Base-by-base conservation (phyloP, 352 stramenopile genomes). In the Vaucheria bursata region DNA sequence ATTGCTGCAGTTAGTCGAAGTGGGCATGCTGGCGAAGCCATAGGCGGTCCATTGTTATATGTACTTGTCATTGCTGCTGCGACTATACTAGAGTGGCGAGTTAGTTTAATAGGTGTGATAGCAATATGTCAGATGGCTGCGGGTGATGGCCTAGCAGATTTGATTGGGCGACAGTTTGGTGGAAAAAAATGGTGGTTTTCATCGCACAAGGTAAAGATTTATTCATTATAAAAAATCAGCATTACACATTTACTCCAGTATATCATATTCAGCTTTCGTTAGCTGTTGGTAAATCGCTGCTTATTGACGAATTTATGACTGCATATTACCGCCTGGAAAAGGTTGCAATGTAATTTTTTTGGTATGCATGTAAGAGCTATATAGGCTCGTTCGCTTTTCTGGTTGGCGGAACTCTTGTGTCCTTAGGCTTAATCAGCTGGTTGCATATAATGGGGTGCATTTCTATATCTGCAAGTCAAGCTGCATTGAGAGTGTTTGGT, bases 21-120 rank as follows among this genome's bases (percentile, higher is more conserved):
- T 2, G 88, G 88, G 45, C 81, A 88, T 73, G 78, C 83, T 7
- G 78, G 77, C 40, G 89, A 93, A 79, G 88, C 86, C 0, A 66
- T 92, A 18, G 87, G 86, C 38, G 89, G 89, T 31, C 89, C 89
- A 29, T 88, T 92, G 25, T 83, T 92, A 12, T 93, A 93, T 81
- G 81, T 86, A 7, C 45, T 89, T 18, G 78, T 92, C 33, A 79
- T 93, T 2, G 66, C 86, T 12, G 38, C 80, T n/a, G 84, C 85
- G 36, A 92, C 88, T 50, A 31, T 88, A 0, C n/a, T 86, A 39
- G 89, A 86, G 81, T 92, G 87, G 84, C 77, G 85, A 18, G 78
- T 83, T 74, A 86, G 75, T 25, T 45, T 86, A 6, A 82, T 87
- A 1, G 88, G 79, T 12, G 38, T 87, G 4, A 77, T 88, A 0